A percentile compares a stretch with the other conserved stretches of the same genome.
phyloP scores from a whole-genome alignment of 169 alveolate species.

The Plasmodium knowlesi region DNA sequence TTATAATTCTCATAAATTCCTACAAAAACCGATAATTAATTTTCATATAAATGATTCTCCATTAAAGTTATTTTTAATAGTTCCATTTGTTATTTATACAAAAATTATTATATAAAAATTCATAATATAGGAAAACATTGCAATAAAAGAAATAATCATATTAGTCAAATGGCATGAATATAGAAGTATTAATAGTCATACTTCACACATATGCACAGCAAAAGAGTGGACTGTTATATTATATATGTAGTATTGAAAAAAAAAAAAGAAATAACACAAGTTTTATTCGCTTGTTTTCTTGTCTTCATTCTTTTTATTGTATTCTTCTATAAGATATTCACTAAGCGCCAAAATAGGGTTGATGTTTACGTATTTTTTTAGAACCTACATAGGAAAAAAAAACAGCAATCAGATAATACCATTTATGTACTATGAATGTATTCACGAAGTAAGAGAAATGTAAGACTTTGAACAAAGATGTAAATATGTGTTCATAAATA shows the following conservation, averaged over 20 bases:
- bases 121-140: not conserved
- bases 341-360: conserved; percentile 64
- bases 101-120: not conserved
- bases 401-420: not conserved
- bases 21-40: not conserved
- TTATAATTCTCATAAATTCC: not conserved
- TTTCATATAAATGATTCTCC: not conserved
- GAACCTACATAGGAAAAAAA: conserved; percentile 39
- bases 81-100: not conserved
- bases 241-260: not conserved
- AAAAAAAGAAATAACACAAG: not conserved
- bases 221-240: not conserved
- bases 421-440: conserved; percentile 18
- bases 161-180: not conserved
- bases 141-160: not conserved
- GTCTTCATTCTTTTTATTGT: conserved; percentile 14
- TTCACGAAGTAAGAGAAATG: not conserved
- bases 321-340: conserved; percentile 63
- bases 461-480: not conserved
- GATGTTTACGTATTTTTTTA: conserved; percentile 36
- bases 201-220: not conserved
- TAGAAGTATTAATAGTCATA: not conserved
- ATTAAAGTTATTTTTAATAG: not conserved
- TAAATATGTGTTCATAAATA: not conserved
- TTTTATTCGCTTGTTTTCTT: conserved; percentile 13